Conservation (phyloP, 2,329 filamentous ascomycete species). For the Magnaporthiopsis rhizophila region DNA sequence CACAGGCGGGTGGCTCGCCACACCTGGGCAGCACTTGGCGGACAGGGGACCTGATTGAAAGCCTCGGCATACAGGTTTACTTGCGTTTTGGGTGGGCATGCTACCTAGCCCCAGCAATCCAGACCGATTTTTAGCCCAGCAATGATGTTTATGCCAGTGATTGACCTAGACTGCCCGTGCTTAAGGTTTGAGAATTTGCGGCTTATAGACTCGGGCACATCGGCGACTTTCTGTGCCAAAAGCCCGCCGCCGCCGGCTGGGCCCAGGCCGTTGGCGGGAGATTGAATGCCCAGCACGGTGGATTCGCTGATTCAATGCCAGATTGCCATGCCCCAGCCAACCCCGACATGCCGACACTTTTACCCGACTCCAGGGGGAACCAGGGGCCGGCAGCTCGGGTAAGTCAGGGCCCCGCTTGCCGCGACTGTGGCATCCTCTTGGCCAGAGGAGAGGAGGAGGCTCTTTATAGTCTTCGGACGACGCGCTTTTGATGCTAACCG, state of each 20-base stretch:
- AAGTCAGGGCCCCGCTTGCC: not conserved
- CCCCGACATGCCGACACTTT: not conserved
- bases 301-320: not conserved
- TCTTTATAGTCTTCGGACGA: not conserved
- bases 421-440: not conserved
- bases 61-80: too few species aligned
- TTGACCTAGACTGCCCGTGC: not conserved
- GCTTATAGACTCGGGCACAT: too few species aligned
- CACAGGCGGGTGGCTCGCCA: not conserved
- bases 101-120: not conserved
- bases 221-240: too few species aligned
- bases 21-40: not conserved
- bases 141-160: not conserved
- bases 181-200: too few species aligned
- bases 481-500: not conserved
- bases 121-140: not conserved
- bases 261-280: not conserved
- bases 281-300: not conserved
- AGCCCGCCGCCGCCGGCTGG: too few species aligned
- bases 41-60: not conserved
- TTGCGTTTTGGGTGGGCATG: too few species aligned
- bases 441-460: not conserved
- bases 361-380: not conserved
- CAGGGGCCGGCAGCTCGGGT: not conserved
- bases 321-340: not conserved